Evolutionary conservation across 2,329 filamentous ascomycete species (phyloP), one percentile per base, ranked within the genome.

Genomic region (Pyrenochaeta sp.): DNA sequence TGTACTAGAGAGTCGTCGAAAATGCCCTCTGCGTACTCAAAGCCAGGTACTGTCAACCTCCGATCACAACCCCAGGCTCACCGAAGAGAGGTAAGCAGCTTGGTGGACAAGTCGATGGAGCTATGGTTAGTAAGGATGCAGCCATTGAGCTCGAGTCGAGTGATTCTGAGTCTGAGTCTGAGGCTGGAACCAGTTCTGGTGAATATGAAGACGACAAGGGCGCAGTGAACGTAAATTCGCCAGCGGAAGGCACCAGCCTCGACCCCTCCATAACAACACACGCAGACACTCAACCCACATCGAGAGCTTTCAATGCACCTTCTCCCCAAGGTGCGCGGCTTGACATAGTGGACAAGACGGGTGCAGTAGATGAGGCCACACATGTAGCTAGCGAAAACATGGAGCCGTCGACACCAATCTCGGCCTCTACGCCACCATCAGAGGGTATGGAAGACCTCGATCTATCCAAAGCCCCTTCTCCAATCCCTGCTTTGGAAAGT

Each of bases 1-100:
- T n/a, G n/a, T n/a, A n/a, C n/a, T n/a, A n/a, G n/a, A n/a, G n/a
- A n/a, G n/a, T n/a, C n/a, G n/a, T n/a, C n/a, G n/a, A n/a, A n/a
- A n/a, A n/a, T n/a, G n/a, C n/a, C 49, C 52, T 21, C 46, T 67
- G 4, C 69, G 63, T 41, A 65, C 68, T 10, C 21, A 69, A n/a
- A 42, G 58, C 15, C 23, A 54, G 9, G 63, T 63, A 18, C 17
- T 66, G 7, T 45, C 47, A 18, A 44, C 52, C n/a, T 20, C 18
- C 49, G 2, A 39, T 18, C 11, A n/a, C 20, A 17, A 17, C 33
- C n/a, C 21, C 23, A 10, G 43, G 52, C 15, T 23, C 43, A 7
- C 45, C 48, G 4, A 31, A 40, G 5, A 11, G 27, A 18, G 30
- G 42, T 14, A 14, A 7, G 15, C 14, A 20, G 17, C 45, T 60